Conservation (phyloP, 2,329 filamentous ascomycete genomes). For the Claviceps quebecensis region DNA sequence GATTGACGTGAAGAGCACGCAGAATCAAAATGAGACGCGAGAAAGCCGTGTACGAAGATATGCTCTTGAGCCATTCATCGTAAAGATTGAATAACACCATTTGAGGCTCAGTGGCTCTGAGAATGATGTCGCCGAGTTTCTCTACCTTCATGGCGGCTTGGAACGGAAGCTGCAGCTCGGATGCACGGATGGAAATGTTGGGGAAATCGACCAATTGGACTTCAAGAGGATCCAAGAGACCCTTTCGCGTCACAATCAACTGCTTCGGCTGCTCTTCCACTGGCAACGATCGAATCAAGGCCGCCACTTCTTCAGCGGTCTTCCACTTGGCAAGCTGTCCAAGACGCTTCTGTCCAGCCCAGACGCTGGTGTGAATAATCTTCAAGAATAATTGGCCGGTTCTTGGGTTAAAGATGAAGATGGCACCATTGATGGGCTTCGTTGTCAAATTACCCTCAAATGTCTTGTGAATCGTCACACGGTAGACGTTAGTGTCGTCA, state of each 20-base stretch:
- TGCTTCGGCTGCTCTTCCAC: slow-evolving; percentile 98
- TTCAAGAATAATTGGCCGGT: slow-evolving; percentile 97
- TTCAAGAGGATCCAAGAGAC: slow-evolving; percentile 89
- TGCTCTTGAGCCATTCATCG: slow-evolving; percentile 96
- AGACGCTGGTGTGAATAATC: slow-evolving; percentile 98
- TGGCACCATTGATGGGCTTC: slow-evolving; percentile 97
- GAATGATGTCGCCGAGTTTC: slow-evolving; percentile 97
- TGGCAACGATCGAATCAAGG: slow-evolving; percentile 84
- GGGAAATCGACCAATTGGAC: slow-evolving; percentile 97
- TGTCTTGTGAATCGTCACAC: slow-evolving; percentile 98
- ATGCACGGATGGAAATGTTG: slow-evolving; percentile 96
- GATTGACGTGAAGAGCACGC: slow-evolving; percentile 90
- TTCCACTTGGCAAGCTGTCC: slow-evolving; percentile 99
- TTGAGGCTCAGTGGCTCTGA: slow-evolving; percentile 94
- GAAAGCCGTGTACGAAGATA: slow-evolving; percentile 97
- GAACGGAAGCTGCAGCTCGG: slow-evolving; percentile 93
- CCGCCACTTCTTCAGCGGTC: slow-evolving; percentile 98
- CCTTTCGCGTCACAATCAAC: slow-evolving; percentile 94
- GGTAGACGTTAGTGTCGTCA: slow-evolving; percentile 97
- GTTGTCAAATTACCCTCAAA: slow-evolving; percentile 98
- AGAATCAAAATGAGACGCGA: slow-evolving; percentile 88
- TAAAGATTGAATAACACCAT: slow-evolving; percentile 99
- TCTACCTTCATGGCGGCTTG: slow-evolving; percentile 99
- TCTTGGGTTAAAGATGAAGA: slow-evolving; percentile 99
- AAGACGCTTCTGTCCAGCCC: slow-evolving; percentile 97